phyloP scores from a whole-genome alignment of 176 grass and related monocot species.

The Cenchrus americanus region DNA sequence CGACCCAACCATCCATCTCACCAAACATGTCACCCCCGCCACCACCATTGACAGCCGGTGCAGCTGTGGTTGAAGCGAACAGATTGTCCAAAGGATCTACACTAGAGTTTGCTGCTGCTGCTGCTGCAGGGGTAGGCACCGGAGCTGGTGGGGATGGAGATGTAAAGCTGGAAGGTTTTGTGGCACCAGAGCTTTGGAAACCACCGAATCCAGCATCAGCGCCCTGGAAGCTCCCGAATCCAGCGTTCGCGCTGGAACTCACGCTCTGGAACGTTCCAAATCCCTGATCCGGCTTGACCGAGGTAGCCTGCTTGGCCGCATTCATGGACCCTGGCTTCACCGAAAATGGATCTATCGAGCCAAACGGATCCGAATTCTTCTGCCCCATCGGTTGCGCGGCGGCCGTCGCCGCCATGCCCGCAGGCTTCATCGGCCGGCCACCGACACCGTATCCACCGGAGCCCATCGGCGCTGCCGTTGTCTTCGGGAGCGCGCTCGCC shows the following conservation, averaged over 20 bases:
- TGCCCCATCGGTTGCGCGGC: conserved; percentile 49
- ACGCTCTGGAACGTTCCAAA: conserved; percentile 62
- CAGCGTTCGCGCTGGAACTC: conserved; percentile 27
- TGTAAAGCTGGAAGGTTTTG: conserved; percentile 52
- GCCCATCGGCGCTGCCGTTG: conserved; percentile 46
- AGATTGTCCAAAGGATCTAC: conserved; percentile 72
- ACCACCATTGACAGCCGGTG: conserved; percentile 45
- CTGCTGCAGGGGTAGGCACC: conserved; percentile 40
- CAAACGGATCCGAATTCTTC: conserved; percentile 79
- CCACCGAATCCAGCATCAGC: conserved; percentile 43
- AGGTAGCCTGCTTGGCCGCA: conserved; percentile 35
- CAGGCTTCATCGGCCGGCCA: conserved; percentile 67
- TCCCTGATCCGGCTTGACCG: conserved; percentile 51
- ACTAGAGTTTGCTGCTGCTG: conserved; percentile 24
- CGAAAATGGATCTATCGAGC: conserved; percentile 72
- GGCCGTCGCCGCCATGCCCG: conserved; percentile 42
- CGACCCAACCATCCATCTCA: conserved; percentile 90
- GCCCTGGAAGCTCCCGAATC: conserved; percentile 61
- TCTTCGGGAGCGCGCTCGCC: conserved; percentile 72
- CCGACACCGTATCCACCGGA: conserved; percentile 48
- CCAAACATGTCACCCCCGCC: conserved; percentile 58
- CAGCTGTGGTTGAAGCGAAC: conserved; percentile 70
- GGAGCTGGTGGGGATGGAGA: conserved; percentile 49
- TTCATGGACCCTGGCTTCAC: conserved; percentile 56
- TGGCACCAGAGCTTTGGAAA: conserved; percentile 48